Base-by-base conservation (phyloP, 139 green algal species). In the Nannochloris sp. region DNA sequence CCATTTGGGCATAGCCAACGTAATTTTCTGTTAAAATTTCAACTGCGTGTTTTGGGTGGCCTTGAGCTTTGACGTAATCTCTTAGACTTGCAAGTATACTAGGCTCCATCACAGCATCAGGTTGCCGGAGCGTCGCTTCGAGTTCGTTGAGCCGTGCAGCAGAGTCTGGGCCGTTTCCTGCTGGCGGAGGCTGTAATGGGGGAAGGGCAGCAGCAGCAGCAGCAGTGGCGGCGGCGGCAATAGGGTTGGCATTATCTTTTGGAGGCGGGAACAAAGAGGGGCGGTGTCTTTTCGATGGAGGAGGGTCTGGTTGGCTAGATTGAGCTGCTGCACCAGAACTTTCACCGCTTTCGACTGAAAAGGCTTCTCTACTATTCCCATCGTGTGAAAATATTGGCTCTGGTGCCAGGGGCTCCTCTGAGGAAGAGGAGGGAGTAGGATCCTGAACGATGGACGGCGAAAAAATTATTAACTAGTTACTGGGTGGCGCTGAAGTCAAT, bases 1-100 rank as follows among this genome's bases (percentile, higher is more conserved):
- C 80, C 82, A 89, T 87, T 39, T 87, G 82, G 14, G 76, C 82
- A 56, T 86, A 90, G 10, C 83, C 83, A 78, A 81, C 68, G 59
- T 89, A 91, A 46, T 72, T 79, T 19, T 91, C 84, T 2, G 68
- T 74, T 10, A 91, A 63, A 35, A 72, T 68, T 29, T 89, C 83
- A 5, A 89, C 65, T 4, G 73, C 75, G 7, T 70, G 71, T n/a
- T 79, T 51, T 4, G 83, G 75, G 38, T 82, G 81, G 5, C 84
- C 84, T 9, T 76, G 63, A 2, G 67, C 62, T 24, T 60, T 58
- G 6, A 89, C 70, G 58, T 88, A 91, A 23, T 79, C 62, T 2
- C 76, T 56, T 54, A 91, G 70, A 3, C 58, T 75, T 4, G 68
- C 68, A 66, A 83, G 59, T 35, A 86, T 79, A 24, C 60, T 68